These are phyloP conservation scores for Aspergillus sojae DNA, from an alignment of 2,329 filamentous ascomycete species.

Conservation along the genomic window DNA sequence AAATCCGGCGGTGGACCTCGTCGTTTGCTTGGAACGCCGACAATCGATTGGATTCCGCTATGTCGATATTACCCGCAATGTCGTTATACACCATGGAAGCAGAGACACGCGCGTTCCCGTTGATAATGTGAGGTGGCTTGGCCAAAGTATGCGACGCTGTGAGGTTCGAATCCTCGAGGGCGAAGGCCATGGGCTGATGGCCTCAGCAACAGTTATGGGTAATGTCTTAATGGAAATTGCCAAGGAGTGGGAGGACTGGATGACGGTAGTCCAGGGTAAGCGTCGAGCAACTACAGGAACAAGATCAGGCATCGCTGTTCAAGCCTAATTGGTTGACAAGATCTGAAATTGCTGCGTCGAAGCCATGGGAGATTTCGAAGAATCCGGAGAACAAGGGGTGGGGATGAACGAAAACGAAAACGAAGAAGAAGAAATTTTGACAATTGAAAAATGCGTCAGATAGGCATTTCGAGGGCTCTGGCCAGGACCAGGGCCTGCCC, in stretches of 20 bases:
- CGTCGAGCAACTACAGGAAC: constrained; percentile 35
- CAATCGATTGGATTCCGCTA: constrained; percentile 95
- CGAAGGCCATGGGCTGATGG: constrained; percentile 95
- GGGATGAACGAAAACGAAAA: not conserved
- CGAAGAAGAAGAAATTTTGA: too few species aligned
- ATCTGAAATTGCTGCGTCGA: not conserved
- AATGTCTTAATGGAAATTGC: constrained; percentile 92
- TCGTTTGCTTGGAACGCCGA: constrained; percentile 88
- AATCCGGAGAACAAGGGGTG: not conserved
- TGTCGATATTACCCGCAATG: constrained; percentile 87
- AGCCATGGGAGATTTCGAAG: not conserved
- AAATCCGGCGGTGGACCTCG: constrained; percentile 89
- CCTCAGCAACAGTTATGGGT: constrained; percentile 89
- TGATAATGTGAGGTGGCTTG: constrained; percentile 93
- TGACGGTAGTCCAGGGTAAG: constrained; percentile 56
- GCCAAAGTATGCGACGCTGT: constrained; percentile 88
- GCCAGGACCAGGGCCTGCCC: not conserved
- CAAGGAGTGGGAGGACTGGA: constrained; percentile 91
- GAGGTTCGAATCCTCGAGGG: constrained; percentile 88
- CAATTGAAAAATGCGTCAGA: not conserved
- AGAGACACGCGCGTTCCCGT: constrained; percentile 89
- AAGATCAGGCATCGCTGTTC: constrained; percentile 23
- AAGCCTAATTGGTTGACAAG: constrained; percentile 6
- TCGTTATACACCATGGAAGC: constrained; percentile 92
- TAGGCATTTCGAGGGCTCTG: not conserved